Base-by-base conservation (phyloP, 352 stramenopile species). In the Halophytophthora polymorphica region DNA sequence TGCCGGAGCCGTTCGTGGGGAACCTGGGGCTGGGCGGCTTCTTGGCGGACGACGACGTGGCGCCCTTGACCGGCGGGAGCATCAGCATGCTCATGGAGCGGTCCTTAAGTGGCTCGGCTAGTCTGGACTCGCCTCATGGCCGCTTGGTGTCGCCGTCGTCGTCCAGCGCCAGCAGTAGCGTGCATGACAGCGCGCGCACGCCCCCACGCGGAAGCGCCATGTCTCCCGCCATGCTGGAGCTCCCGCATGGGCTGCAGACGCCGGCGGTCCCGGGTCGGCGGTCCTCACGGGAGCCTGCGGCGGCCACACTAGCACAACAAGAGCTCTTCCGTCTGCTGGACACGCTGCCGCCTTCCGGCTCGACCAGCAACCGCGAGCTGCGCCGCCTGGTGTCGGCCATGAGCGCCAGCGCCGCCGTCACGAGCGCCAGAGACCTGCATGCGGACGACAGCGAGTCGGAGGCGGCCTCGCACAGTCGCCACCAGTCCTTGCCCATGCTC, bases 81-180 rank as follows among this genome's bases (percentile, higher is more conserved):
- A 53, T 61, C 45, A 74, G 61, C 36, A 66, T 78, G 52, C 49
- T 70, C 50, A 75, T 67, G 46, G 79, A 78, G 36, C 59, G 70
- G 50, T 80, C 66, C 23, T 22, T 73, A 10, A 71, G 59, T 33
- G 72, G 77, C 36, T 57, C 66, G 3, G 70, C 68, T 10, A 61
- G 50, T 7, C 52, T 82, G 3, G 64, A 73, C 31, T 66, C 67
- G 5, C 67, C 69, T 3, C 73, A 71, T 21, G 71, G 62, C 23
- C 63, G 73, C 13, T 56, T 90, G 21, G 60, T 90, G 10, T 90
- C 79, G 11, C 79, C 79, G 19, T 86, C 76, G 15, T 83, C 72
- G 1, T 74, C 63, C 13, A 86, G 76, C 36, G 71, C 65, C 12
- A 74, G 61, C 53, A 87, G 61, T 50, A 87, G 74, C 53, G 51